phyloP scores from a whole-genome alignment of 2,329 filamentous ascomycete genomes.

The Ophidiomyces ophidiicola region DNA sequence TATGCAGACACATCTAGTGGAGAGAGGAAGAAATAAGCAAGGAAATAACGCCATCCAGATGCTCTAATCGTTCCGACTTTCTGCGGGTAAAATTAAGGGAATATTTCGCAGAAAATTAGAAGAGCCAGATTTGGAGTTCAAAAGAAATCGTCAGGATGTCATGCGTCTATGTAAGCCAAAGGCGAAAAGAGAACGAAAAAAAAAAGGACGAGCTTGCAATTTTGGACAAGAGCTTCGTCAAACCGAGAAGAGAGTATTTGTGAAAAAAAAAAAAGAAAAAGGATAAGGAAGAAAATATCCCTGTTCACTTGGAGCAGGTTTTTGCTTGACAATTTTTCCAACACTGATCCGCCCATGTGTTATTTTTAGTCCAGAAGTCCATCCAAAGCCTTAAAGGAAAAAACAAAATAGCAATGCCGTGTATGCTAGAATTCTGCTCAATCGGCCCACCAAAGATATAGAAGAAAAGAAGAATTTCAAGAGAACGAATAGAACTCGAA shows the following conservation, averaged over 20 bases:
- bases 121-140: not conserved
- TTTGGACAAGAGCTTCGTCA: not conserved
- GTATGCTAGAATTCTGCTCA: too few species aligned
- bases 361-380: too few species aligned
- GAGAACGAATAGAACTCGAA: too few species aligned
- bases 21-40: not conserved
- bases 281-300: not conserved
- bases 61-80: constrained; percentile 10
- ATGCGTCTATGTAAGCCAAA: constrained; percentile 11
- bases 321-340: too few species aligned
- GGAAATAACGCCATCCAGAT: constrained; percentile 11
- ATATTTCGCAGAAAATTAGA: too few species aligned
- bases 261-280: not conserved
- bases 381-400: too few species aligned
- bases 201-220: constrained; percentile 2
- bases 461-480: too few species aligned
- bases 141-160: constrained; percentile 10
- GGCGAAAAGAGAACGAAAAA: constrained; percentile 1
- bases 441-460: too few species aligned
- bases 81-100: constrained; percentile 2
- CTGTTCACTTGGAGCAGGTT: too few species aligned
- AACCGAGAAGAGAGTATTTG: not conserved
- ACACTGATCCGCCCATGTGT: too few species aligned
- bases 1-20: too few species aligned
- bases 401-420: too few species aligned